Base-by-base conservation (phyloP, 1,284 basidiomycete genomes). In the Hemileia vastatrix region DNA sequence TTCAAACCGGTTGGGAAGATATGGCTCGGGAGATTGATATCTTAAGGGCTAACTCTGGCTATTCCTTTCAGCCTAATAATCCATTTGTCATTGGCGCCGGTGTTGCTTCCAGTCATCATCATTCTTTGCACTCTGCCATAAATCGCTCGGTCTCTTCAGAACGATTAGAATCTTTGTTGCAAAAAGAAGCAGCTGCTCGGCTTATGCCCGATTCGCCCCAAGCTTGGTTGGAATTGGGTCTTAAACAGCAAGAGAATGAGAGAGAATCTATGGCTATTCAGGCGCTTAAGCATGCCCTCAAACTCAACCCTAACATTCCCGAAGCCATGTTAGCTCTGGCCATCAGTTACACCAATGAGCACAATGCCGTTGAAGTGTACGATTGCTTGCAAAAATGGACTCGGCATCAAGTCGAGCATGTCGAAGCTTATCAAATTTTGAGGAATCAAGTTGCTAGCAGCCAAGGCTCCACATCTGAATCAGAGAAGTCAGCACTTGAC, bases 181-280 rank as follows among this genome's bases (percentile, higher is more conserved):
- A 93, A 76, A 81, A 92, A 27, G 94, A 98, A 78, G 93, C 92
- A 2, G 83, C 82, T 6, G 91, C 95, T 6, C 90, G 95, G 73
- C 81, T 81, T 47, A 82, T 92, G 68, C 85, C 87, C 43, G 79
- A 76, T 0, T 83, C 88, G 66, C 85, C 88, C 0, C 71, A 77
- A 40, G 86, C 86, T 5, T 99, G 94, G 94, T 92, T 84, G 72
- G 83, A 87, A 64, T 84, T 98, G 50, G 94, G 95, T 24, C 85
- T 99, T 51, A 94, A 91, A 77, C 95, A 98, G 75, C 94, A 99
- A 77, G 94, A 96, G 77, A 96, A 95, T 76, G 94, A 99, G 76
- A 85, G 93, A 21, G 94, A 99, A 77, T 81, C 83, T 21, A 86
- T 90, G 70, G 95, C 94, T 4, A 84, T 98, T 55, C 81, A 86